Evolutionary conservation across 495 filamentous ascomycete genomes (phyloP).

Genomic region (Stereocaulon alpinum): DNA sequence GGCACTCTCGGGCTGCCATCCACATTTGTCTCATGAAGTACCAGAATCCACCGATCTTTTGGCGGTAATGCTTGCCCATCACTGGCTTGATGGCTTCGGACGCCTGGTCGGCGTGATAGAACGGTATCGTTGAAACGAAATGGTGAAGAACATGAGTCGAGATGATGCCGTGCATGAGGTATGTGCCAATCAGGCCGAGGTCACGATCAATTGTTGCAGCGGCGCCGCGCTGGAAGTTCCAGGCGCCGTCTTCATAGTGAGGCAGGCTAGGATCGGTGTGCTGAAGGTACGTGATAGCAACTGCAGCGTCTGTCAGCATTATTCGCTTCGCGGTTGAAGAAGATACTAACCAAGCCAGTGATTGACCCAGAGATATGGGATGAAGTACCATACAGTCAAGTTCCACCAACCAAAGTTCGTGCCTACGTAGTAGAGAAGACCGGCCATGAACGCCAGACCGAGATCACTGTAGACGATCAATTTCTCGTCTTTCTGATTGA

Average conservation of each 20-base stretch:
- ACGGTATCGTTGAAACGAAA: conserved; percentile 51
- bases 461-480: conserved; percentile 76
- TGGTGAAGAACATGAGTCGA: conserved; percentile 54
- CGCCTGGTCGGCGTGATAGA: conserved; percentile 53
- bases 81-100: conserved; percentile 49
- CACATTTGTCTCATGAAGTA: conserved; percentile 48
- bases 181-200: conserved; percentile 48
- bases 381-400: conserved; percentile 82
- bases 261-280: conserved; percentile 51
- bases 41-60: conserved; percentile 39
- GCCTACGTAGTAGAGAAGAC: conserved; percentile 47
- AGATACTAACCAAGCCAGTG: conserved; percentile 62
- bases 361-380: conserved; percentile 97
- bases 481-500: conserved; percentile 79
- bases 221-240: conserved; percentile 49
- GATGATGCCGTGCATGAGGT: conserved; percentile 48
- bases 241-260: conserved; percentile 44
- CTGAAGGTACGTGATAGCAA: conserved; percentile 52
- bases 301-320: conserved; percentile 36
- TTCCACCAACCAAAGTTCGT: conserved; percentile 75
- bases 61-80: conserved; percentile 48
- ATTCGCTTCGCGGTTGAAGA: not conserved
- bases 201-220: conserved; percentile 52
- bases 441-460: conserved; percentile 52
- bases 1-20: conserved; percentile 41